These are phyloP conservation scores for Lichtheimia ramosa DNA, from an alignment of 371 early-diverging fungal species.

Conservation along the genomic window DNA sequence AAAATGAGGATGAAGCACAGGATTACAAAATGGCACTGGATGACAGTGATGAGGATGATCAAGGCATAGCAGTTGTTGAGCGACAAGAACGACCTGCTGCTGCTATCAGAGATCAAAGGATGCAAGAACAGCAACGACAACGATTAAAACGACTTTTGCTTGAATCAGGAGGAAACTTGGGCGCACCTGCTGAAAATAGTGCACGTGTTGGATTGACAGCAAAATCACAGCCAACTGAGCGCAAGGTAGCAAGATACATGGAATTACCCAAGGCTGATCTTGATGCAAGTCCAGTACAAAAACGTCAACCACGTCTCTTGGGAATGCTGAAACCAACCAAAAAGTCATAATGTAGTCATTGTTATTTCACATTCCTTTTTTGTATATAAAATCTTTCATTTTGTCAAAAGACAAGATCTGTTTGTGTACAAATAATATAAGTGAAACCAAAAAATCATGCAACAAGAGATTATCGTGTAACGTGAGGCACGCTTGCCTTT, in stretches of 20 bases:
- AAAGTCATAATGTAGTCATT: background rate
- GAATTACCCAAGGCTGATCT: background rate
- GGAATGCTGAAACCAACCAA: background rate
- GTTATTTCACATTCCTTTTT: too few relatives aligned
- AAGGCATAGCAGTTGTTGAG: background rate
- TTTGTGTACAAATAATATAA: too few relatives aligned
- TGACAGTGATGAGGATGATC: background rate
- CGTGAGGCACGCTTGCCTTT: background rate
- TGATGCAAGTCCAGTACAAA: too few relatives aligned
- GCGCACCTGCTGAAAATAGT: background rate
- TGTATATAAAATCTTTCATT: too few relatives aligned
- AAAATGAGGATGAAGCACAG: background rate
- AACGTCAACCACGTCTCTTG: background rate
- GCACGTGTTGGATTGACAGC: conserved; percentile 8
- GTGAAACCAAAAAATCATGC: too few relatives aligned
- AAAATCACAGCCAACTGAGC: background rate
- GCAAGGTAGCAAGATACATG: background rate
- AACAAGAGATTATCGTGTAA: background rate
- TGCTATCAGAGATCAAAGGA: background rate
- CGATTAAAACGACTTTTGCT: conserved; percentile 2
- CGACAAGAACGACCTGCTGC: background rate
- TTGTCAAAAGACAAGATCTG: background rate
- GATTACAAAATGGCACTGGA: background rate
- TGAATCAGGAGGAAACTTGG: background rate
- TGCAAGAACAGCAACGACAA: background rate